Percentiles rank a stretch among this genome's conserved stretches.
Conservation (phyloP, 257 asterid genomes). For the Penstemon davidsonii region DNA sequence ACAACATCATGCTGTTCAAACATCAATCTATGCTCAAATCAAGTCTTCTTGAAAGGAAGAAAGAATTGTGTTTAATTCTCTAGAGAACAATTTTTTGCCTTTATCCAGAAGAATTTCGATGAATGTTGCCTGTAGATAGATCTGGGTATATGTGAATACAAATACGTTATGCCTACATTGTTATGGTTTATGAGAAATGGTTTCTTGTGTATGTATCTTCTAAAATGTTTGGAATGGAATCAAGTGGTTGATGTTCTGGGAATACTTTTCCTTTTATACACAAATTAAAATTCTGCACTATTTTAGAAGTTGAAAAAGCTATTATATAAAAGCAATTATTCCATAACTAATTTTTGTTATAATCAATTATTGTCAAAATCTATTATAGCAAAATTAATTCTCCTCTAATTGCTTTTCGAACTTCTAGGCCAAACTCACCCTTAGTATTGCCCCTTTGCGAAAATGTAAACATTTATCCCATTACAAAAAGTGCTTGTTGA, state of each 20-base stretch:
- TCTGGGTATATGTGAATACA: slow-evolving; percentile 16
- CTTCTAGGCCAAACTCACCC: no score
- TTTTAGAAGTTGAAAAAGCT: no score
- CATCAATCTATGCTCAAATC: slow-evolving; percentile 78
- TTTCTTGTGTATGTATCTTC: slow-evolving; percentile 1
- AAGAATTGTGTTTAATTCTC: slow-evolving; percentile 1
- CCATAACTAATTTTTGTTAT: no score
- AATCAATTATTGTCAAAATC: no score
- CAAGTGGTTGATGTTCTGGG: neutral
- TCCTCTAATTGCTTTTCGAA: no score
- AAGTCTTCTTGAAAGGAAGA: slow-evolving; percentile 39
- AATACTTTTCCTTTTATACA: neutral
- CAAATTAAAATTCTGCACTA: no score
- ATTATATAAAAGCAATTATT: no score
- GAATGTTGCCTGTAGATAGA: slow-evolving; percentile 19
- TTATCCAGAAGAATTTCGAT: slow-evolving; percentile 1
- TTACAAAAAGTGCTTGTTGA: no score
- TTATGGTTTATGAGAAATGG: slow-evolving; percentile 3
- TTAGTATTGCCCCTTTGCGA: no score
- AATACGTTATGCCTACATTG: no score
- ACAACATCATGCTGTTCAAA: slow-evolving; percentile 45
- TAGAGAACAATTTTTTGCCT: neutral
- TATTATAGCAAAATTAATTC: no score
- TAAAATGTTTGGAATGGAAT: slow-evolving; percentile 14
- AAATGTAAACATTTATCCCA: no score